Base-by-base conservation (phyloP, 768 basidiomycete genomes). In the Russula sp. region DNA sequence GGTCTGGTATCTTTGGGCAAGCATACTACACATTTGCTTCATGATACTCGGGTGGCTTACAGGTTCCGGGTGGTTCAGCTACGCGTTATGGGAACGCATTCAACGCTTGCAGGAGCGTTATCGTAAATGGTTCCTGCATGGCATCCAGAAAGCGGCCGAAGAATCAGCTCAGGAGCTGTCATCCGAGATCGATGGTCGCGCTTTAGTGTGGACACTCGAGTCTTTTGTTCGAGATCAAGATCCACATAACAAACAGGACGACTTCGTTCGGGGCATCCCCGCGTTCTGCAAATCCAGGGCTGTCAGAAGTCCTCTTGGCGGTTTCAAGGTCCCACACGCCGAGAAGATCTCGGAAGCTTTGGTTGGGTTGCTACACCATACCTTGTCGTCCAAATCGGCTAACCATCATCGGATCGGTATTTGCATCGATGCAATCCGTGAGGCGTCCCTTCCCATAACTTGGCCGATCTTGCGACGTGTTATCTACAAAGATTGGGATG, bases 401-500 rank as follows among this genome's bases (percentile, higher is more conserved):
- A 42, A n/a, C 35, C 44, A 10, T 4, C 4, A 4, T 11, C 44
- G 55, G 10, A 44, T 57, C 20, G n/a, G n/a, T 18, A 45, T 14
- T 1, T 45, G 55, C 7, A 5, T 13, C 4, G 7, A 45, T 32
- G 44, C 55, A 4, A 20, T 13, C 16, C 14, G 7, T 42, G 68
- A 62, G 57, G 68, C 66, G 3, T 62, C 48, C 27, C 11, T 37
- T 2, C 10, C 16, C 13, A 22, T 54, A 16, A 35, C 13, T 6
- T 8, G 34, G 9, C 18, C 7, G 14, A 52, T 52, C 7, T 52
- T 52, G 8, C 18, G 10, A 14, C 51, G 45, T 16, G 14, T 62
- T 6, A 34, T 62, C 14, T 42, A 31, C 16, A 48, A 40, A 50
- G 61, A 50, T 2, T 62, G 61, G 61, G 7, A 32, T 27, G 27